Evolutionary conservation across 2,329 filamentous ascomycete genomes (phyloP), one percentile per base, ranked within the genome.

Genomic region (Diplodia seriata): DNA sequence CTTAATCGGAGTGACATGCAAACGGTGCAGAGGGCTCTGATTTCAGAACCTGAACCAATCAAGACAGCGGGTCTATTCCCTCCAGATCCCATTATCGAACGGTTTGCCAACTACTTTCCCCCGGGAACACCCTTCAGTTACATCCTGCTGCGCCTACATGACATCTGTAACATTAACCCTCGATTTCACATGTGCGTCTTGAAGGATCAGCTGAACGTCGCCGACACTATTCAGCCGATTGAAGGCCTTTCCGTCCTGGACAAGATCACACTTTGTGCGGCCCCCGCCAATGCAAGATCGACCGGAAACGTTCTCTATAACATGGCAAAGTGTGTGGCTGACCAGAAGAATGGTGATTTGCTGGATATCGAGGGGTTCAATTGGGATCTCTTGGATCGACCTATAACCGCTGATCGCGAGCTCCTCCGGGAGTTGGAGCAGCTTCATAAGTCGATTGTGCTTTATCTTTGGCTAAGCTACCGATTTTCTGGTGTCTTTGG

Each of bases 401-500:
- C 80, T 0, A 76, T 83, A 1, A 80, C 79, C 0, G 76, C 76
- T 0, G 76, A 78, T 15, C 80, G 85, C 65, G 77, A 82, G 0
- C 92, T 93, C 71, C 83, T 99, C 12, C 81, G 83, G 66, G 80
- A 83, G 9, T 82, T 98, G 23, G 95, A 99, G 77, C 78, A 82
- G 3, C 84, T 99, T 18, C 95, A 99, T 81, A 91, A 92, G 73
- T 84, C 88, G 33, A 82, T 99, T 47, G 92, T 94, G 54, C 82
- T 94, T 56, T 99, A 98, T 76, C 85, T 97, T 1, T 99, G 95
- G 95, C 84, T 99, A 18, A 94, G 91, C 73, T 98, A 94, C 79
- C 90, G 94, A 7, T 97, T 94, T 77, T 85, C 88, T 3, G 91
- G 92, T 59, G 85, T 96, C 62, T 97, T 97, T 77, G 86, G 83